Percentiles rank a stretch among this genome's conserved stretches.
phyloP scores from a whole-genome alignment of 2,329 filamentous ascomycete species.

The Malbranchea zuffiana region DNA sequence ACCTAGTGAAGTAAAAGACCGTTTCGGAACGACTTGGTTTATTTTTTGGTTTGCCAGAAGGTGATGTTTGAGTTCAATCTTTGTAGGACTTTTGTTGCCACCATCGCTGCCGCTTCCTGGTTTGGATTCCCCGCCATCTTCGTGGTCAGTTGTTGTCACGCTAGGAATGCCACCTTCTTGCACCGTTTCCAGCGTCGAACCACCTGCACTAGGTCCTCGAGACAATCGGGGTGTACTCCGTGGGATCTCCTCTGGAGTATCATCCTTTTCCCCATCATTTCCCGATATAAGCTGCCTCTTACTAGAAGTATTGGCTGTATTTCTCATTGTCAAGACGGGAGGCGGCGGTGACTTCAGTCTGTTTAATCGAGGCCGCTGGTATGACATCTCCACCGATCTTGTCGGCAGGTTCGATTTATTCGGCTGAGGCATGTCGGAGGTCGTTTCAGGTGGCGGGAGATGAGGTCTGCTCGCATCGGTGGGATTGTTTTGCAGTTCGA shows the following conservation, averaged over 20 bases:
- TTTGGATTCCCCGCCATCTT: constrained; percentile 33
- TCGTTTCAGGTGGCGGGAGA: constrained; percentile 53
- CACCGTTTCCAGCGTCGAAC: constrained; percentile 70
- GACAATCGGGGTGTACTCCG: too few relatives aligned
- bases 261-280: too few relatives aligned
- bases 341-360: constrained; percentile 68
- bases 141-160: constrained; percentile 45
- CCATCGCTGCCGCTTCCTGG: constrained; percentile 46
- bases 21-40: constrained; percentile 47
- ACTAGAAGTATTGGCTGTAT: constrained; percentile 43
- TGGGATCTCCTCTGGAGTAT: too few relatives aligned
- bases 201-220: constrained; percentile 50
- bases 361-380: constrained; percentile 67
- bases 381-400: constrained; percentile 37
- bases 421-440: constrained; percentile 51
- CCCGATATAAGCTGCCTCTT: constrained; percentile 34
- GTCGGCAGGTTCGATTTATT: constrained; percentile 47
- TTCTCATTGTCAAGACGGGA: constrained; percentile 30
- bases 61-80: constrained; percentile 24
- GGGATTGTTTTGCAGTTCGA: constrained; percentile 55
- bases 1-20: constrained; percentile 57
- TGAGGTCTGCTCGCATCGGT: constrained; percentile 58
- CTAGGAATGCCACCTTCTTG: constrained; percentile 75
- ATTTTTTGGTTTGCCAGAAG: constrained; percentile 36
- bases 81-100: constrained; percentile 31